phyloP scores from a whole-genome alignment of 2,329 filamentous ascomycete genomes.

The Metarhizium album region DNA sequence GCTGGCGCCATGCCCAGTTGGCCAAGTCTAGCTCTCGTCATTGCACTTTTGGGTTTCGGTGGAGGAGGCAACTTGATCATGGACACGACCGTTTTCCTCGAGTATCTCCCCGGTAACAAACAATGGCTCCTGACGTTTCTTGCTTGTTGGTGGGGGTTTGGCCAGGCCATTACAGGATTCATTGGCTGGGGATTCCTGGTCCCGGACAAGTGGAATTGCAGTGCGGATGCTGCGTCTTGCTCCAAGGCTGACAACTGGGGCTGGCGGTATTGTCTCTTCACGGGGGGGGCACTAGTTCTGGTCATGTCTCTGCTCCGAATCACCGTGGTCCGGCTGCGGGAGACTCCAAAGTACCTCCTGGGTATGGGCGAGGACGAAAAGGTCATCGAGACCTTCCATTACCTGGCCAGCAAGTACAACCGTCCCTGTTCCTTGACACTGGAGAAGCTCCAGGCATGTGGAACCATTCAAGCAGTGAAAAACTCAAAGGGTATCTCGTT shows the following conservation, averaged over 20 bases:
- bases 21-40: conserved; percentile 52
- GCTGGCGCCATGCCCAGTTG: conserved; percentile 59
- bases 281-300: conserved; percentile 33
- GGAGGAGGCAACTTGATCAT: conserved; percentile 40
- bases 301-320: conserved; percentile 34
- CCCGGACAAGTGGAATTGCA: conserved; percentile 35
- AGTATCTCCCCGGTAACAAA: conserved; percentile 35
- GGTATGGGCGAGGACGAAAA: conserved; percentile 35
- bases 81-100: conserved; percentile 40
- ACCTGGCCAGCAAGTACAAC: conserved; percentile 35
- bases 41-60: conserved; percentile 52
- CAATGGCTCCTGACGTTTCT: conserved; percentile 37
- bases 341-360: conserved; percentile 39
- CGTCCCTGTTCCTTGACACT: conserved; percentile 30
- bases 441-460: conserved; percentile 35
- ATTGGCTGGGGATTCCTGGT: conserved; percentile 36
- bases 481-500: conserved; percentile 21
- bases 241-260: conserved; percentile 34
- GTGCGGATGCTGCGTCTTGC: conserved; percentile 31
- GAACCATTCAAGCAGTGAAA: conserved; percentile 27
- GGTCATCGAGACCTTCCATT: conserved; percentile 36
- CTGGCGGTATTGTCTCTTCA: conserved; percentile 36
- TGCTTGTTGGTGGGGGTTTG: conserved; percentile 40
- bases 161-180: conserved; percentile 35
- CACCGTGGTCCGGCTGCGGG: conserved; percentile 33